Evolutionary conservation across 2,329 filamentous ascomycete species (phyloP), one percentile per base, ranked within the genome.

Genomic region (Acephala macrosclerotiorum): DNA sequence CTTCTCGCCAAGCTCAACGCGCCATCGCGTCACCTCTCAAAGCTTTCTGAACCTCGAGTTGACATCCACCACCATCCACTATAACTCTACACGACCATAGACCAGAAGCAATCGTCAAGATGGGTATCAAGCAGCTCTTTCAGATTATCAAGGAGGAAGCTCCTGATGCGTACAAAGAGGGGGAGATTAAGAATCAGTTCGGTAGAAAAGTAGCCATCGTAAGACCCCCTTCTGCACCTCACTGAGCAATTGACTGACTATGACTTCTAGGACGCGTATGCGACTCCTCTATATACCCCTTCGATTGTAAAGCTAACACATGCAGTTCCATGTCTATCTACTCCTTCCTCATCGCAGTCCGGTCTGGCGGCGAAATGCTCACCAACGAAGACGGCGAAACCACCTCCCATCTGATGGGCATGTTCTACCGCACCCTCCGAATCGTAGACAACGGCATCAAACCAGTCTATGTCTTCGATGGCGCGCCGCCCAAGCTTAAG

Each of bases 401-500:
- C 1, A 99, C 96, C 0, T 99, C 96, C 20, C 96, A 99, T 79
- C 83, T 99, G 18, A 98, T 99, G 94, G 96, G 96, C 76, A 95
- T 99, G 89, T 99, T 99, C 84, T 99, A 99, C 84, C 94, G 96
- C 74, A 99, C 96, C 2, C 86, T 99, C 7, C 94, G 96, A 74
- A 98, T 99, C 82, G 93, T 98, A 75, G 96, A 99, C 81, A 98
- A 97, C 75, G 96, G 96, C 65, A 98, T 99, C 83, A 99, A 99
- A 78, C 96, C 96, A 1, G 87, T 99, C 72, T 99, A 97, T 79
- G 95, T 99, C 65, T 99, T 99, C 78, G 96, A 99, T 74, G 96
- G 96, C 65, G 94, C 94, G 11, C 96, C 96, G 20, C 96, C 96
- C 0, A 98, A 97, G 79, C 89, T 99, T 77, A 99, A 99, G 82